A percentile compares a stretch with the other conserved stretches of the same genome.
These are phyloP conservation scores for Crepidotus variabilis DNA, from an alignment of 768 basidiomycete species.

Conservation along the genomic window DNA sequence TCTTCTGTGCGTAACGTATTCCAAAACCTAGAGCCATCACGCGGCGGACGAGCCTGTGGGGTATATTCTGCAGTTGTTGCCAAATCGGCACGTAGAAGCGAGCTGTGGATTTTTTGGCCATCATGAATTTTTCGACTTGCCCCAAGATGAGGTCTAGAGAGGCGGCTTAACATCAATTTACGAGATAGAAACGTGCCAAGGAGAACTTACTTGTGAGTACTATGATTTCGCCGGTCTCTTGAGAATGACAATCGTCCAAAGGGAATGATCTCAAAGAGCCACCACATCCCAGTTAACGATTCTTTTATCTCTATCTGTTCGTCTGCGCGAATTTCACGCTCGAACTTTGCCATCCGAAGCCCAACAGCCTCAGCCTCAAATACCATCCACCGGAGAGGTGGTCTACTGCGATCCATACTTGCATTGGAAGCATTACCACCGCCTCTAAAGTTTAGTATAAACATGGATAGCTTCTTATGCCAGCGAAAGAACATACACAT, in stretches of 20 bases:
- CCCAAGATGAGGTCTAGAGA: constrained; percentile 8
- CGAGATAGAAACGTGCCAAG: no score
- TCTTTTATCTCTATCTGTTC: constrained; percentile 10
- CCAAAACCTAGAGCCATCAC: no score
- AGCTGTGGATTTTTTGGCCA: constrained; percentile 11
- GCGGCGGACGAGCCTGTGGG: no score
- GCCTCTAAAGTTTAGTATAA: constrained; percentile 6
- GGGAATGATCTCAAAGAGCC: constrained; percentile 11
- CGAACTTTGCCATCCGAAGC: constrained; percentile 8
- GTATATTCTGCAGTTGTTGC: no score
- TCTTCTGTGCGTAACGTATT: no score
- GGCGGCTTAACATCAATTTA: neutral
- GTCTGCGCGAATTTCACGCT: constrained; percentile 2
- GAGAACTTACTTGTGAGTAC: constrained; percentile 6
- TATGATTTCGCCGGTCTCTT: neutral
- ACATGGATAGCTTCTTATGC: no score
- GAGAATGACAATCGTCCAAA: constrained; percentile 5
- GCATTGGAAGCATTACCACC: constrained; percentile 16
- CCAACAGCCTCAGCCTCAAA: constrained; percentile 18
- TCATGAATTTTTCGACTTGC: constrained; percentile 8
- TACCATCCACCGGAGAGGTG: constrained; percentile 20
- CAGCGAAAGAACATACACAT: constrained; percentile 30
- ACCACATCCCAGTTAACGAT: constrained; percentile 15
- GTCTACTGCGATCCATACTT: constrained; percentile 13
- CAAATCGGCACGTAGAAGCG: constrained; percentile 1